These are phyloP conservation scores for Hemileccinum impolitum DNA, from an alignment of 768 basidiomycete genomes.

Conservation along the genomic window DNA sequence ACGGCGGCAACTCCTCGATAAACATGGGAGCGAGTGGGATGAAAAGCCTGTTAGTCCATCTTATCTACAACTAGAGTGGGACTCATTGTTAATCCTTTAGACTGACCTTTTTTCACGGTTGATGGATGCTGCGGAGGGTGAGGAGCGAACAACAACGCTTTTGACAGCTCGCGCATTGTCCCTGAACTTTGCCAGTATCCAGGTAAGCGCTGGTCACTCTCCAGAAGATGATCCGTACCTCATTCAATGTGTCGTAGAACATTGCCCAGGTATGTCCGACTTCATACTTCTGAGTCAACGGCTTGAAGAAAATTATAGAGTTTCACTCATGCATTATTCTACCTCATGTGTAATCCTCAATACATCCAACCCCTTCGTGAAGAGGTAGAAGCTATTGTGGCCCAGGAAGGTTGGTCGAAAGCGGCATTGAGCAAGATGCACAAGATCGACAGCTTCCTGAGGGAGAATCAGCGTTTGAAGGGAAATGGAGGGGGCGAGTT, in stretches of 20 bases:
- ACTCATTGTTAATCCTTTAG: conserved; percentile 8
- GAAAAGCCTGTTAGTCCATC: conserved; percentile 32
- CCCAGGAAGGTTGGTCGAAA: conserved; percentile 30
- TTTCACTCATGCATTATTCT: conserved; percentile 34
- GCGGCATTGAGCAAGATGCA: conserved; percentile 27
- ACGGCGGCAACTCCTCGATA: conserved; percentile 18
- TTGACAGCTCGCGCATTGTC: conserved; percentile 20
- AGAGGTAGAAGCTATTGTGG: conserved; percentile 33
- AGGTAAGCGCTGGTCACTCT: conserved; percentile 11
- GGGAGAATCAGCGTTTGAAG: conserved; percentile 32
- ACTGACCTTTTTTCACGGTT: conserved; percentile 34
- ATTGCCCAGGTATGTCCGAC: conserved; percentile 13
- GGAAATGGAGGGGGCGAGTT: conserved; percentile 25
- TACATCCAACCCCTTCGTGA: conserved; percentile 35
- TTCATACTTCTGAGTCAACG: background rate
- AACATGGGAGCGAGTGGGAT: conserved; percentile 25
- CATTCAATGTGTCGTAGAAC: conserved; percentile 8
- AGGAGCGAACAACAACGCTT: conserved; percentile 17
- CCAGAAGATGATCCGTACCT: background rate
- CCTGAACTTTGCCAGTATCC: conserved; percentile 18
- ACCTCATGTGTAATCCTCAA: conserved; percentile 36
- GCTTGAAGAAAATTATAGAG: conserved; percentile 14
- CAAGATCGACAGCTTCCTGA: conserved; percentile 42
- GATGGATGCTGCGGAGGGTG: conserved; percentile 25
- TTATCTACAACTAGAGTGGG: background rate